Conservation (phyloP, 2,329 filamentous ascomycete genomes). For the Microsporum canis region DNA sequence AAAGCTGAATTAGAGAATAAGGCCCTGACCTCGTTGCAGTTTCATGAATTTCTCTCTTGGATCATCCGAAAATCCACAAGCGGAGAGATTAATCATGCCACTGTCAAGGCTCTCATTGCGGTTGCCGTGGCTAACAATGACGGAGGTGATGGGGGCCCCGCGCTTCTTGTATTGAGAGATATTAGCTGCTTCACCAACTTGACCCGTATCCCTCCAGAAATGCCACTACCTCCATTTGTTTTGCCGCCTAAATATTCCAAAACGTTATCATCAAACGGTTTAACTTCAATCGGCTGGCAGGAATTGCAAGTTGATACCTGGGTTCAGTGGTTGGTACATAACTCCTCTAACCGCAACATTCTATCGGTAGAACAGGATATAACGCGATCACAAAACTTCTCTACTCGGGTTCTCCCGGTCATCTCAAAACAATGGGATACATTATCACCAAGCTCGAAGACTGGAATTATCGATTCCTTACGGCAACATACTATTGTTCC, state of each 20-base stretch:
- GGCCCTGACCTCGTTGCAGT: constrained; percentile 65
- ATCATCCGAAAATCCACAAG: constrained; percentile 57
- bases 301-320: constrained; percentile 76
- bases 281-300: constrained; percentile 76
- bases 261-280: constrained; percentile 51
- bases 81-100: constrained; percentile 60
- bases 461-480: constrained; percentile 53
- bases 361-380: constrained; percentile 56
- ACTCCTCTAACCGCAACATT: constrained; percentile 45
- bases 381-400: constrained; percentile 60
- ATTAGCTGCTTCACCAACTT: constrained; percentile 65
- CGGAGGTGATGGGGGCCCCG: constrained; percentile 46
- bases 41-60: constrained; percentile 78
- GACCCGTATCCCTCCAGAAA: constrained; percentile 65
- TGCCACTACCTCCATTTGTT: constrained; percentile 70
- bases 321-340: constrained; percentile 68
- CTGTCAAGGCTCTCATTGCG: constrained; percentile 59
- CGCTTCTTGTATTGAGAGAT: constrained; percentile 63
- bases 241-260: constrained; percentile 78
- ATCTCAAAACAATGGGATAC: constrained; percentile 85
- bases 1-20: constrained; percentile 70
- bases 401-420: constrained; percentile 63
- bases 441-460: constrained; percentile 55
- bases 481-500: constrained; percentile 65
- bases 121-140: constrained; percentile 52